phyloP scores from a whole-genome alignment of 768 basidiomycete genomes.

The Boletus insuetus region DNA sequence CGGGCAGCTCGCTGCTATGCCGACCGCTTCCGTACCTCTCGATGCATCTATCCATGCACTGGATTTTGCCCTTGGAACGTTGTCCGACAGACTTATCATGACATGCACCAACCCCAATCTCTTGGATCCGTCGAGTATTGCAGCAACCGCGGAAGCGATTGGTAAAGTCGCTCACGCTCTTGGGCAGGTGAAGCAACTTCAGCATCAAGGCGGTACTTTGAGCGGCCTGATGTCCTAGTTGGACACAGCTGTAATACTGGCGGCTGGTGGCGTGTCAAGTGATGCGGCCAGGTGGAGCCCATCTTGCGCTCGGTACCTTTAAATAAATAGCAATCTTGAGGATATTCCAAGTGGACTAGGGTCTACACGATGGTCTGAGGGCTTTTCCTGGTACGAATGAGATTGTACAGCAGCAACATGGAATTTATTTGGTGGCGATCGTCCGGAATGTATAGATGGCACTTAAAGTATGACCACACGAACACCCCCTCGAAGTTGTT shows the following conservation, averaged over 20 bases:
- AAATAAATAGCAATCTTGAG: not conserved
- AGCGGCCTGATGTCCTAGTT: conserved; percentile 15
- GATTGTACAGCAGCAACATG: not conserved
- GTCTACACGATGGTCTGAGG: not conserved
- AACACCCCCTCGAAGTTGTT: conserved; percentile 3
- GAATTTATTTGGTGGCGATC: not conserved
- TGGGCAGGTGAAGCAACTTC: conserved; percentile 55
- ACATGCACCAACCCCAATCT: conserved; percentile 39
- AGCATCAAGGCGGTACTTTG: conserved; percentile 32
- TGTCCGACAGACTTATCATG: conserved; percentile 50
- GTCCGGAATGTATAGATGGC: not conserved
- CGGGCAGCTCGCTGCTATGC: conserved; percentile 16
- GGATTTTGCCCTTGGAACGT: conserved; percentile 47
- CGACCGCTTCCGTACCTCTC: conserved; percentile 10
- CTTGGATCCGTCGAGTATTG: conserved; percentile 50
- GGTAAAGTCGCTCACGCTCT: conserved; percentile 62
- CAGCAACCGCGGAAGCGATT: conserved; percentile 65
- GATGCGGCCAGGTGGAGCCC: conserved; percentile 5
- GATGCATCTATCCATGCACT: conserved; percentile 44
- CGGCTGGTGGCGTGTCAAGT: conserved; percentile 12
- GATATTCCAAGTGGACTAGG: not conserved
- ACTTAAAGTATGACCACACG: not conserved
- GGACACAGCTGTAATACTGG: not conserved
- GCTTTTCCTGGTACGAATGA: not conserved
- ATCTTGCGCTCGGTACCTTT: not conserved